Evolutionary conservation across 2,329 filamentous ascomycete genomes (phyloP), one percentile per base, ranked within the genome.

Genomic region (Lachnellula subtilissima): DNA sequence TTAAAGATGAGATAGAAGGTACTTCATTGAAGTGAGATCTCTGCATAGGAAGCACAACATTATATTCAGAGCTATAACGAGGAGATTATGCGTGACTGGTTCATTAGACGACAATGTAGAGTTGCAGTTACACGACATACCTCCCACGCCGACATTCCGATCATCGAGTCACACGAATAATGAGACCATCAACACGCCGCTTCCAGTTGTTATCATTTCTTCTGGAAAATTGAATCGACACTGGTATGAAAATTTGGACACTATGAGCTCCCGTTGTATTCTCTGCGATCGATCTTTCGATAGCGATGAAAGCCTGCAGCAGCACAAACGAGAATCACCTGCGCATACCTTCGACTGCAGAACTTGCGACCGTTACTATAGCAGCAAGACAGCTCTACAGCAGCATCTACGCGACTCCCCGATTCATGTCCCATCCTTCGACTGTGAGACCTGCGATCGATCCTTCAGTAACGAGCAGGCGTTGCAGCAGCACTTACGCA

Each of bases 271-370:
- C 55, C 53, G 39, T 56, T 63, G 52, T 59, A 28, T 59, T 62
- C 49, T 23, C 52, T 63, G 55, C 40, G 50, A 59, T 64, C 56
- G 56, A 61, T 57, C 48, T 58, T 64, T 64, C 56, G 43, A 59
- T 55, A 62, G 58, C 48, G 46, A 59, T 12, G 47, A 23, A 58
- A 58, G 49, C 48, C 35, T 62, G 39, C 6, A 61, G 43, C 48
- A 61, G 52, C 57, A 64, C 55, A 61, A 54, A 56, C 54, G 49
- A 57, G 49, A 19, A 43, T 62, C 53, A 54, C 51, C 42, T 19
- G 60, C 49, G 54, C 56, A 61, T 45, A 37, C 53, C 55, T 59
- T 59, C 42, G 35, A 60, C 42, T 61, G 51, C 54, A 54, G 8
- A 39, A 23, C 46, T 52, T 60, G 58, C 54, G 28, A 57, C 4